Conservation (phyloP, 108 stramenopile species). For the Cyclotella baltica region DNA sequence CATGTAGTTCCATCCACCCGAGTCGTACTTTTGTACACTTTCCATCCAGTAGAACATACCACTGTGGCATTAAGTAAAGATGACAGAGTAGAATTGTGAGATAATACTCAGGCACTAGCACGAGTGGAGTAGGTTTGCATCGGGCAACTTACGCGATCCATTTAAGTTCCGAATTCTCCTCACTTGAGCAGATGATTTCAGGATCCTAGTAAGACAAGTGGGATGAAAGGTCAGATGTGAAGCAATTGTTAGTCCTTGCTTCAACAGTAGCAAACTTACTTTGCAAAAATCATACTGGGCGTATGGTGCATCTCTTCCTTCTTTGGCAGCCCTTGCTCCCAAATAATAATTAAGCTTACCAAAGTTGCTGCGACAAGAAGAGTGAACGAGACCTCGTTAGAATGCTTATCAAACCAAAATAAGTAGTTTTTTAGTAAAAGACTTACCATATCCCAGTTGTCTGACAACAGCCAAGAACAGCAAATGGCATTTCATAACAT, state of each 20-base stretch:
- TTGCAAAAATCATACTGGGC: slow-evolving; percentile 24
- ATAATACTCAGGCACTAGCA: no score
- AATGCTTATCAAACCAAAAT: no score
- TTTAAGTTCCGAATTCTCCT: slow-evolving; percentile 17
- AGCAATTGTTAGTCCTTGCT: not conserved
- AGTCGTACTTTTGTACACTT: slow-evolving; percentile 18
- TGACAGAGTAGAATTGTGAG: no score
- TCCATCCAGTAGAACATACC: slow-evolving; percentile 34
- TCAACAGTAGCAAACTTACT: not conserved
- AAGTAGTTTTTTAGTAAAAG: not conserved
- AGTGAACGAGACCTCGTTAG: no score
- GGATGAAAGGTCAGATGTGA: not conserved
- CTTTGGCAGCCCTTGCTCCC: slow-evolving; percentile 17
- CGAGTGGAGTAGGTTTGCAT: no score
- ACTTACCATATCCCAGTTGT: slow-evolving; percentile 27
- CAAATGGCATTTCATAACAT: no score
- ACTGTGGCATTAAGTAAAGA: no score
- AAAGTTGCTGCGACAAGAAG: slow-evolving; percentile 14
- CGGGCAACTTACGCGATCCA: no score
- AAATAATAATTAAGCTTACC: slow-evolving; percentile 29
- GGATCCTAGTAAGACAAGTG: slow-evolving; percentile 4
- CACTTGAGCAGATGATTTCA: slow-evolving; percentile 21
- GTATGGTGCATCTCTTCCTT: slow-evolving; percentile 18
- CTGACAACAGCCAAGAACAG: no score
- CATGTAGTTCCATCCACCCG: slow-evolving; percentile 19